Evolutionary conservation across 805 yeast species (phyloP), one percentile per base, ranked within the genome.

Genomic region (Torulaspora indica): DNA sequence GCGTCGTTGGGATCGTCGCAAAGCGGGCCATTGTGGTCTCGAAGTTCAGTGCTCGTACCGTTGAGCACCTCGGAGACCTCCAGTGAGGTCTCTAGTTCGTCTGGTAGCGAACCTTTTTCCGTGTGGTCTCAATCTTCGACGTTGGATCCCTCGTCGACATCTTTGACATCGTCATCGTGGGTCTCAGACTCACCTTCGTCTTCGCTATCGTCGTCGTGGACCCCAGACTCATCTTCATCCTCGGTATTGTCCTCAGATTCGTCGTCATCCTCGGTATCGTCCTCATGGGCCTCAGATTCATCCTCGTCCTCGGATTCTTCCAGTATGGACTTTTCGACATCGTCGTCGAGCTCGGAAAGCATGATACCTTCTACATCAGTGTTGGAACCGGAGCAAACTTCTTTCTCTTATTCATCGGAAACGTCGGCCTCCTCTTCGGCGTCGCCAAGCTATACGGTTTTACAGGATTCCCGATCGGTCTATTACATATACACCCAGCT

Each of bases 401-500:
- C 32, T 8, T 3, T 29, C 8, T 31, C 17, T 13, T 17, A 20
- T 3, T 15, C 34, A 10, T 14, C 34, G 10, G 18, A 9, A 10
- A 15, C 18, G 13, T 14, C 34, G 17, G n/a, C 43, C 9, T n/a
- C 43, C n/a, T 32, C 49, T 10, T 15, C 47, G 5, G 8, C 35
- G 41, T 1, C 36, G 10, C 36, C 49, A 18, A 36, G 34, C 27
- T 53, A 44, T 30, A 38, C 48, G 17, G 40, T 47, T 12, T 51
- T 53, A 5, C 34, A 39, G 10, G 42, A 41, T 25, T 15, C 47
- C 1, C 25, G 25, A 14, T 34, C 44, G 8, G 43, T 33, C 13
- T 51, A 44, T 28, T 41, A 45, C 33, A 35, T 53, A 14, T 54
- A 54, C 41, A 46, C 49, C 8, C 57, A 54, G 38, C 30, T 34